Evolutionary conservation across 1,284 basidiomycete species (phyloP).

Genomic region (Schizopora paradoxa): DNA sequence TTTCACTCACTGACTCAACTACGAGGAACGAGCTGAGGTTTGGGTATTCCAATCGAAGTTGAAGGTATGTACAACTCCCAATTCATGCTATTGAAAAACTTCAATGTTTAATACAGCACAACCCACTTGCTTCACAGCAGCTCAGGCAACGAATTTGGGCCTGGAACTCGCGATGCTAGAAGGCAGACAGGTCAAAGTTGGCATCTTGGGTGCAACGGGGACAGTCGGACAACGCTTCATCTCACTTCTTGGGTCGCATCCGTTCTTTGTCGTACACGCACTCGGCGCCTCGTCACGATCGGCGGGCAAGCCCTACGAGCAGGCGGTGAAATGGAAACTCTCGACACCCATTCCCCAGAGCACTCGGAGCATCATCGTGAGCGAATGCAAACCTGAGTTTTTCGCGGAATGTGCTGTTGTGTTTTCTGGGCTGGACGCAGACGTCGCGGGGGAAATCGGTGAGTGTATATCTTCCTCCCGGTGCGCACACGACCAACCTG

Average conservation of each 20-base stretch:
- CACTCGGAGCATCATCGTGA: constrained; percentile 69
- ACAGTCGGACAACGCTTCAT: constrained; percentile 97
- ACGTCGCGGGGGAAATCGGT: constrained; percentile 95
- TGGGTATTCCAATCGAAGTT: too few relatives aligned
- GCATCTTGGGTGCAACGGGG: constrained; percentile 93
- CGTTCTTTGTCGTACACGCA: constrained; percentile 84
- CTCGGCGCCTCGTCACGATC: constrained; percentile 90
- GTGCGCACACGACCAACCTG: not conserved
- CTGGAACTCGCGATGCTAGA: constrained; percentile 18
- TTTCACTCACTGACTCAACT: too few relatives aligned
- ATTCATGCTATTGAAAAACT: too few relatives aligned
- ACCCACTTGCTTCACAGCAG: too few relatives aligned
- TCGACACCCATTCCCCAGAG: constrained; percentile 65
- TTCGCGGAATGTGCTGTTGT: constrained; percentile 85
- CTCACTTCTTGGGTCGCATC: constrained; percentile 81
- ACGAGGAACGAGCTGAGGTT: too few relatives aligned
- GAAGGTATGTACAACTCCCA: too few relatives aligned
- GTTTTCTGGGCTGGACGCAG: constrained; percentile 93
- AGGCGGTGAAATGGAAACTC: constrained; percentile 92
- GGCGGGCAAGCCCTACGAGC: constrained; percentile 79
- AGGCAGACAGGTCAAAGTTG: constrained; percentile 65
- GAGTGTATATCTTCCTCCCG: constrained; percentile 29
- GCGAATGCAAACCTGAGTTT: constrained; percentile 73
- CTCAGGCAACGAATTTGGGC: too few relatives aligned
- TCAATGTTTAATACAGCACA: too few relatives aligned